Base-by-base conservation (phyloP, 2,329 filamentous ascomycete species). In the Hymenoscyphus albidus region DNA sequence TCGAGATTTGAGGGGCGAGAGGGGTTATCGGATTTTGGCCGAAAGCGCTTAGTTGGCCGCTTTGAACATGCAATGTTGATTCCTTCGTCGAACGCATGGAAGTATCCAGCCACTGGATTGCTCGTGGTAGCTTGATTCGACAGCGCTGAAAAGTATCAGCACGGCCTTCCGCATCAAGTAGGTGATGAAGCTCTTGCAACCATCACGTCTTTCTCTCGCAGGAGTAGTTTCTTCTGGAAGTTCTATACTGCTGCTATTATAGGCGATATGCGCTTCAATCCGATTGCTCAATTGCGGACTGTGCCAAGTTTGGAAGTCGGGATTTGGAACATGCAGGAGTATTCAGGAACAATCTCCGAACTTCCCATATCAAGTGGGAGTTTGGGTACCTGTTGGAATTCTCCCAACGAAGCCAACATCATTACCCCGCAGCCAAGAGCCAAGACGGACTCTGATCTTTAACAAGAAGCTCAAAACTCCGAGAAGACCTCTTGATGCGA, bases 361-460 rank as follows among this genome's bases (percentile, higher is more conserved):
- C 44, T 51, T 51, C 44, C 44, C 44, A 51, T 51, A 22, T 51
- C 9, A 10, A 12, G 12, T 10, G 6, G 18, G 44, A 13, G 22
- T 22, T 12, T 51, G 44, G n/a, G 18, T 51, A 51, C 44, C 44
- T 51, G 44, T 51, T 22, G 9, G 10, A 22, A 51, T 3, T 51
- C n/a, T 9, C 44, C 44, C 44, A 48, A 18, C 44, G 14, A 48
- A 48, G 9, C 18, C 7, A 16, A 10, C 44, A 12, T 51, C 44
- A 27, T 22, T 51, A 51, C 44, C 44, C 44, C 44, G 18, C 44
- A 51, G 18, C n/a, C 63, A 65, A 65, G 63, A 42, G 18, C 44
- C 63, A 65, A 65, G 63, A 54, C 60, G 60, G 63, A 22, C 22
- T 7, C 22, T 18, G 14, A 42, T 57, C 63, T 65, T 44, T 35